Evolutionary conservation across 108 stramenopile genomes (phyloP).

Genomic region (Aurantiochytrium sp.): DNA sequence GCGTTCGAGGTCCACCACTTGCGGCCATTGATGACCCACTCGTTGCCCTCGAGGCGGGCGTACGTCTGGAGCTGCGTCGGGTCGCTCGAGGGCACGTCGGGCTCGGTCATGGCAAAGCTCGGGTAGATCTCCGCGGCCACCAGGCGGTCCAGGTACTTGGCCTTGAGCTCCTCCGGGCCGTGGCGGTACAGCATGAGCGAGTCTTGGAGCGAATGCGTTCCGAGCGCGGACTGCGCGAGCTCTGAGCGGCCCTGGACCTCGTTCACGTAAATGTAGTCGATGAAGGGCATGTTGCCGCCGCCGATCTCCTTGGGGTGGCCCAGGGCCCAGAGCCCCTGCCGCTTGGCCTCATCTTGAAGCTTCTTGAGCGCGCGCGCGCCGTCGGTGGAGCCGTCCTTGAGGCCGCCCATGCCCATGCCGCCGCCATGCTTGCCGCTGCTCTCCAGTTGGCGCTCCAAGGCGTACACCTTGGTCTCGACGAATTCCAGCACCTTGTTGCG

Average conservation of each 20-base stretch:
- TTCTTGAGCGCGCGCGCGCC: neutral
- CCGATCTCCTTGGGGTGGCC: constrained; percentile 28
- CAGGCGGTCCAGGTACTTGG: constrained; percentile 67
- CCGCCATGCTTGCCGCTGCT: neutral
- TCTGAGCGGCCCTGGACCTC: constrained; percentile 9
- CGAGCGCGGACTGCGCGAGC: neutral
- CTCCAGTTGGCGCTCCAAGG: neutral
- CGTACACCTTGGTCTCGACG: constrained; percentile 19
- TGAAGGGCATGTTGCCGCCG: neutral
- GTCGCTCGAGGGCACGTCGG: constrained; percentile 80
- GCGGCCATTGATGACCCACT: constrained; percentile 28
- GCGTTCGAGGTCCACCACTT: constrained; percentile 62
- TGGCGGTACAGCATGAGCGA: constrained; percentile 35
- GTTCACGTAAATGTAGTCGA: constrained; percentile 28
- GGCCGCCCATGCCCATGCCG: constrained; percentile 29
- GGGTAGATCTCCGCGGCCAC: constrained; percentile 74
- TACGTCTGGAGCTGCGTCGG: constrained; percentile 73
- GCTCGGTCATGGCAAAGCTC: constrained; percentile 92
- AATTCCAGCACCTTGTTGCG: constrained; percentile 2
- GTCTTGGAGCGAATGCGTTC: constrained; percentile 18
- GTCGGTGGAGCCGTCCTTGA: neutral
- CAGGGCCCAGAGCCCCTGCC: constrained; percentile 13
- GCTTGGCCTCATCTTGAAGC: constrained; percentile 2
- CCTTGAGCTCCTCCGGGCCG: constrained; percentile 71
- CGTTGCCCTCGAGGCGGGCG: neutral